Evolutionary conservation across 1,139 yeast species (phyloP).

Genomic region (Suhomyces choctaworum): DNA sequence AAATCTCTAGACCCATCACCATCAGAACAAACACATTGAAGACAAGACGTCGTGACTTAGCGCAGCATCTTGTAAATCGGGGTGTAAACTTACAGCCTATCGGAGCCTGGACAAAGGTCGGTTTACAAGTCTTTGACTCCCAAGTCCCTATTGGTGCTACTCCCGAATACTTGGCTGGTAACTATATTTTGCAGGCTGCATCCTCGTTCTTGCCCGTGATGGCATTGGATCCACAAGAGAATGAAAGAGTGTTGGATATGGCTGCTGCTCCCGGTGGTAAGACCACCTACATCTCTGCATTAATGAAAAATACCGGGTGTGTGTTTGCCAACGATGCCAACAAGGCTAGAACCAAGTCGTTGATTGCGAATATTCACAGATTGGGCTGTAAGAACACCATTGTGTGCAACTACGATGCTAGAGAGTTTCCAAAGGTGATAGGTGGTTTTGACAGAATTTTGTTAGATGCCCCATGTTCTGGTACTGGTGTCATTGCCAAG

Average conservation of each 20-base stretch:
- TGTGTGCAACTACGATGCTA: slow-evolving; percentile 96
- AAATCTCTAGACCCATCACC: slow-evolving; percentile 93
- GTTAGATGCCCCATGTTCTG: slow-evolving; percentile 98
- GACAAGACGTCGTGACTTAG: slow-evolving; percentile 93
- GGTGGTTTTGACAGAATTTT: slow-evolving; percentile 97
- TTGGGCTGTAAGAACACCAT: slow-evolving; percentile 95
- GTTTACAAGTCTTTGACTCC: slow-evolving; percentile 93
- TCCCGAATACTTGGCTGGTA: slow-evolving; percentile 97
- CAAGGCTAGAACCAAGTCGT: slow-evolving; percentile 92
- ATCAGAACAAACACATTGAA: slow-evolving; percentile 94
- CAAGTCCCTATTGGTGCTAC: slow-evolving; percentile 99
- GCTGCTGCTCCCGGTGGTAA: slow-evolving; percentile 99
- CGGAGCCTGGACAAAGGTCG: slow-evolving; percentile 98
- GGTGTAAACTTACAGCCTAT: slow-evolving; percentile 98
- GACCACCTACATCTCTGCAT: slow-evolving; percentile 91
- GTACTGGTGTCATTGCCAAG: slow-evolving; percentile 98
- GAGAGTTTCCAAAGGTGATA: slow-evolving; percentile 96
- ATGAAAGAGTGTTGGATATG: slow-evolving; percentile 95
- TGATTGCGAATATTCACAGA: slow-evolving; percentile 96
- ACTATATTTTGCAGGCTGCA: slow-evolving; percentile 96
- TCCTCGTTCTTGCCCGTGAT: slow-evolving; percentile 96
- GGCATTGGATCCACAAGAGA: slow-evolving; percentile 96
- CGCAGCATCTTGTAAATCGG: slow-evolving; percentile 90
- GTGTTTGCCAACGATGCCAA: slow-evolving; percentile 97
- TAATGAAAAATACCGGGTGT: slow-evolving; percentile 98